Evolutionary conservation across 352 stramenopile genomes (phyloP).

Genomic region (Phytophthora citricola): DNA sequence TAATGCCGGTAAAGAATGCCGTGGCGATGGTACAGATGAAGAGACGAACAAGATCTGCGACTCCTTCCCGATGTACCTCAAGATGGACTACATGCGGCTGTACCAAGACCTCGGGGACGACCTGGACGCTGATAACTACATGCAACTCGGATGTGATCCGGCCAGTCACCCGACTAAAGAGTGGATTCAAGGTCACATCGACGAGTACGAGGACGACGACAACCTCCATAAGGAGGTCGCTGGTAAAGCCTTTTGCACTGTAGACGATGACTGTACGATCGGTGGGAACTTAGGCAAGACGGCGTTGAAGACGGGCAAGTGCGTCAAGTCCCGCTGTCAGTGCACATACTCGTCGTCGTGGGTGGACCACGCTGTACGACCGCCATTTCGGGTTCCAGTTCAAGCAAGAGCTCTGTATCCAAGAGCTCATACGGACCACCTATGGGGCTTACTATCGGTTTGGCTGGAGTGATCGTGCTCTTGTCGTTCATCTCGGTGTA

Average conservation of each 20-base stretch:
- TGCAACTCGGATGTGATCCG: slow-evolving; percentile 63
- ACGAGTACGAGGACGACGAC: slow-evolving; percentile 61
- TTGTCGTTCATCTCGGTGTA: slow-evolving; percentile 43
- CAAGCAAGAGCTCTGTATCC: slow-evolving; percentile 15
- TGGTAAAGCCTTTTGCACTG: slow-evolving; percentile 49
- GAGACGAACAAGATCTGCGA: slow-evolving; percentile 60
- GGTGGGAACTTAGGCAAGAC: slow-evolving; percentile 39
- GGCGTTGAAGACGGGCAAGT: slow-evolving; percentile 52
- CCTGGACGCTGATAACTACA: slow-evolving; percentile 49
- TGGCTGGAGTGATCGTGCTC: slow-evolving; percentile 38
- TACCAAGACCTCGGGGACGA: slow-evolving; percentile 62
- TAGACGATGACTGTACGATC: slow-evolving; percentile 63
- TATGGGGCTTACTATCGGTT: slow-evolving; percentile 36
- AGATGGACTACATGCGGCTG: slow-evolving; percentile 69
- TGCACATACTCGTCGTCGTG: slow-evolving; percentile 53
- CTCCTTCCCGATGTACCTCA: slow-evolving; percentile 76
- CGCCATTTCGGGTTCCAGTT: slow-evolving; percentile 33
- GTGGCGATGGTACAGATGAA: slow-evolving; percentile 48
- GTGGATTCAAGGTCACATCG: slow-evolving; percentile 70
- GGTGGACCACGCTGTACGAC: slow-evolving; percentile 63
- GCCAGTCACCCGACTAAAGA: slow-evolving; percentile 53
- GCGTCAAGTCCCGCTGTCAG: slow-evolving; percentile 53
- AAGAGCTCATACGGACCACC: slow-evolving; percentile 45
- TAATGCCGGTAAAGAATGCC: slow-evolving; percentile 53
- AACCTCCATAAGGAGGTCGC: slow-evolving; percentile 49